Evolutionary conservation across 768 basidiomycete species (phyloP), one percentile per base, ranked within the genome.

Genomic region (Lentinula sp.): DNA sequence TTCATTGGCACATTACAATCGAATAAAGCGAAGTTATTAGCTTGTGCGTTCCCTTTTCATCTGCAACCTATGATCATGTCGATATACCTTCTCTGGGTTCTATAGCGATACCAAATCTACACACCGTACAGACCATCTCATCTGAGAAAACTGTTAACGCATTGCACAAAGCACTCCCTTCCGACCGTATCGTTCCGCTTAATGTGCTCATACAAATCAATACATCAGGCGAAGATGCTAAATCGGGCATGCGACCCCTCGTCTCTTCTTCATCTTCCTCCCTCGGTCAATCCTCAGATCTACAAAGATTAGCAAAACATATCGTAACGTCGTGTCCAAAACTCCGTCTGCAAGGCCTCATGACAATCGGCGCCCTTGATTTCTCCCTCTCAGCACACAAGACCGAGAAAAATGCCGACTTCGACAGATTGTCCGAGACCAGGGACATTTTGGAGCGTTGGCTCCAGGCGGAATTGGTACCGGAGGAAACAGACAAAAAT

Each of bases 1-100:
- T 98, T 96, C 71, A 96, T 98, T 65, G 96, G 96, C 6, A 85
- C 88, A 2, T 75, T 98, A 18, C 95, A 98, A 70, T 91, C 91
- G 12, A 98, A 98, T 74, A 98, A 98, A 73, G 85, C 88, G 35
- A 98, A 95, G 74, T 76, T 77, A n/a, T 82, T 96, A 15, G 93
- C 95, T 36, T 76, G 95, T 94, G 79, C 68, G 70, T 67, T 12
- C 41, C 42, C 23, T 37, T 49, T 53, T 41, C 43, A 16, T 3
- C 45, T 59, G 20, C 55, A 37, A 32, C 49, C 50, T 9, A 60
- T 28, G 10, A 41, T 23, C 41, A 50, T 50, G 15, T 32, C 50
- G 41, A 43, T 46, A 37, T 18, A 33, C 15, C 12, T 15, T 16
- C 41, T n/a, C 39, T 20, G 28, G 28, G 28, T 3, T 51, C 20